Evolutionary conservation across 1,284 basidiomycete species (phyloP).

Genomic region (Termitomyces sp.): DNA sequence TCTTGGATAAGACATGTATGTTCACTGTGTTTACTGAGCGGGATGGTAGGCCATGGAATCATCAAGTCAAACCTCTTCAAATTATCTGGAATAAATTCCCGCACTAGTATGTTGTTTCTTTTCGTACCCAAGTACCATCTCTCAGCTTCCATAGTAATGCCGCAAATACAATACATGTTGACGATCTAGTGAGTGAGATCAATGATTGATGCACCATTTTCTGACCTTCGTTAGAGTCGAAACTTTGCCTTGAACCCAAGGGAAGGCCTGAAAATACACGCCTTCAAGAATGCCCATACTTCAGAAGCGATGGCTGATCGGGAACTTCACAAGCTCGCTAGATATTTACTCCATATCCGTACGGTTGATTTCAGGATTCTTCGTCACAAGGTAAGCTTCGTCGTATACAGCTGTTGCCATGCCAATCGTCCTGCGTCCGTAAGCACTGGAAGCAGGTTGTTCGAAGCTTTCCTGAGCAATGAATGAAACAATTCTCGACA

Average conservation of each 20-base stretch:
- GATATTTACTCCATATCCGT: slow-evolving; percentile 59
- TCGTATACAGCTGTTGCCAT: slow-evolving; percentile 1
- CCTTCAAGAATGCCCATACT: slow-evolving; percentile 76
- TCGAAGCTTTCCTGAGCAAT: slow-evolving; percentile 20
- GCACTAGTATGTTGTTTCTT: slow-evolving; percentile 51
- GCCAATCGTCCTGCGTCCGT: slow-evolving; percentile 7
- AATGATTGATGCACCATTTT: background rate
- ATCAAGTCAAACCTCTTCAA: slow-evolving; percentile 79
- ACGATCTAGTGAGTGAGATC: slow-evolving; percentile 63
- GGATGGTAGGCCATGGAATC: slow-evolving; percentile 71
- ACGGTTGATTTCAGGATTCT: slow-evolving; percentile 50
- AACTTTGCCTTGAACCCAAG: slow-evolving; percentile 86
- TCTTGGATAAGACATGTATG: slow-evolving; percentile 85
- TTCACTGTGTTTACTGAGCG: slow-evolving; percentile 79
- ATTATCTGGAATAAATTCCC: slow-evolving; percentile 87
- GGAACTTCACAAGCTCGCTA: slow-evolving; percentile 59
- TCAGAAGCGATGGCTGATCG: slow-evolving; percentile 54
- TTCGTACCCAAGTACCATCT: background rate
- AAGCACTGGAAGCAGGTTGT: slow-evolving; percentile 32
- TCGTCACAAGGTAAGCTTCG: slow-evolving; percentile 49
- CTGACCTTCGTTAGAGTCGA: slow-evolving; percentile 44
- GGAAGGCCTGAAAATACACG: slow-evolving; percentile 78
- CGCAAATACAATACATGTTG: slow-evolving; percentile 82
- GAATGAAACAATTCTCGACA: background rate
- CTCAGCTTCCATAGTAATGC: slow-evolving; percentile 43